Evolutionary conservation across 202 grass and related monocot species (phyloP).

Genomic region (Carex arenaria): DNA sequence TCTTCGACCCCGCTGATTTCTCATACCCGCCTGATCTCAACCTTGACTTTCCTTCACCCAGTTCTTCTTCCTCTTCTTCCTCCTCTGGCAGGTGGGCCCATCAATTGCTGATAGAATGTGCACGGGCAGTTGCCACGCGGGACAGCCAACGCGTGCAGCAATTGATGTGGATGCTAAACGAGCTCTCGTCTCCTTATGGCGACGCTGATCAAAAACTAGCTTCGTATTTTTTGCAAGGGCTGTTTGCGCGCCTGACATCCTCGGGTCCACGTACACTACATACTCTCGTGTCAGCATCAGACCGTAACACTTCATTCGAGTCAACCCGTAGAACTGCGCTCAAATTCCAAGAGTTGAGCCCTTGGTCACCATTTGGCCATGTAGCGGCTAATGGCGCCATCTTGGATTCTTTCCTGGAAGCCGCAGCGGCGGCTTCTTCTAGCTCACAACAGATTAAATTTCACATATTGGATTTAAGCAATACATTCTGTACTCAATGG

Average conservation of each 20-base stretch:
- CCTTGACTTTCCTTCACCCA: slow-evolving; percentile 87
- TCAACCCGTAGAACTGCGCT: slow-evolving; percentile 82
- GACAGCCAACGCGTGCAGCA: slow-evolving; percentile 93
- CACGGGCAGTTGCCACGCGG: slow-evolving; percentile 64
- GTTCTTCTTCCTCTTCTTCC: slow-evolving; percentile 48
- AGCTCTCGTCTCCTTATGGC: slow-evolving; percentile 90
- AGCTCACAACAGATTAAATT: slow-evolving; percentile 49
- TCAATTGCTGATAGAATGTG: slow-evolving; percentile 85
- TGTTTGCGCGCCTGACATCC: slow-evolving; percentile 82
- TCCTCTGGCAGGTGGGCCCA: slow-evolving; percentile 53
- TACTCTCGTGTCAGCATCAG: slow-evolving; percentile 68
- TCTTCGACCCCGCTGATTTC: slow-evolving; percentile 73
- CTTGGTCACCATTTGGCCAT: slow-evolving; percentile 93
- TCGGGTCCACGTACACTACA: slow-evolving; percentile 73
- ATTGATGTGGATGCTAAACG: slow-evolving; percentile 99
- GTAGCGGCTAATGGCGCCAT: slow-evolving; percentile 95
- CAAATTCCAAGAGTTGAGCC: slow-evolving; percentile 94
- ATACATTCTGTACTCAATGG: slow-evolving; percentile 99
- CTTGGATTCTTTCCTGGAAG: slow-evolving; percentile 86
- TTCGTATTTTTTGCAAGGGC: slow-evolving; percentile 83
- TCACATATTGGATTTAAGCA: slow-evolving; percentile 98
- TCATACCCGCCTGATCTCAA: slow-evolving; percentile 83
- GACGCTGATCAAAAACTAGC: slow-evolving; percentile 92
- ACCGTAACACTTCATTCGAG: slow-evolving; percentile 88
- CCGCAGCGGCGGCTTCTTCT: slow-evolving; percentile 32